These are phyloP conservation scores for Nitzschia inconspicua DNA, from an alignment of 108 stramenopile species.

Conservation along the genomic window DNA sequence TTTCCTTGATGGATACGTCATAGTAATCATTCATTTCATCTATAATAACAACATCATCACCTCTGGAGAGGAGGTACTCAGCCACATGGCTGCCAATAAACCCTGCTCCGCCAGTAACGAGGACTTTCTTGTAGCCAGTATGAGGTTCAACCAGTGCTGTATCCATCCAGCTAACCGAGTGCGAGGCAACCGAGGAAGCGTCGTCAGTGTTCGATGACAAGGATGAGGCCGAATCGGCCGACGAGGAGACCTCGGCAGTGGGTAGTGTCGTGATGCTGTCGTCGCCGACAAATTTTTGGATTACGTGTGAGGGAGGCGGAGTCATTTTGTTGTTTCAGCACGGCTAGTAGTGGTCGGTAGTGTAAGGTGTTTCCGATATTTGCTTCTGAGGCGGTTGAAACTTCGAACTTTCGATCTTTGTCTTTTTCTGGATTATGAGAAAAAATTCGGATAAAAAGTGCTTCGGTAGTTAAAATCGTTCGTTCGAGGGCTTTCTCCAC, in stretches of 20 bases:
- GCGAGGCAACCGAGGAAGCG: slow-evolving; percentile 15
- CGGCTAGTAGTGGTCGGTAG: not conserved
- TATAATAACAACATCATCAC: slow-evolving; percentile 93
- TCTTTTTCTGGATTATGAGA: too few relatives aligned
- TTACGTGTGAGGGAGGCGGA: not conserved
- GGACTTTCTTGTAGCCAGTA: slow-evolving; percentile 83
- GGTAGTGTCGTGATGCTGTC: not conserved
- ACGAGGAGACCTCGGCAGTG: slow-evolving; percentile 8
- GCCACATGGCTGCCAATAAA: slow-evolving; percentile 94
- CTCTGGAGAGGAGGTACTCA: slow-evolving; percentile 78
- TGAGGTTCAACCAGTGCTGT: slow-evolving; percentile 59
- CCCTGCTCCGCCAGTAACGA: slow-evolving; percentile 98
- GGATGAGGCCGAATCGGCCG: not conserved
- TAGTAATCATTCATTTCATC: slow-evolving; percentile 99
- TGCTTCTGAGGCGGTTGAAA: too few relatives aligned
- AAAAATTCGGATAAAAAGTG: too few relatives aligned
- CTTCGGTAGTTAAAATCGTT: too few relatives aligned
- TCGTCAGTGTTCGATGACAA: too few relatives aligned
- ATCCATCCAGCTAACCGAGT: slow-evolving; percentile 12
- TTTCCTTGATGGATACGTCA: slow-evolving; percentile 87
- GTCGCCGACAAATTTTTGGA: not conserved
- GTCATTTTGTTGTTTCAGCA: not conserved
- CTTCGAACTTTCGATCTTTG: too few relatives aligned
- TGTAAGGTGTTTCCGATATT: not conserved
- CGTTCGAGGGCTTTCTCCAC: too few relatives aligned